phyloP scores from a whole-genome alignment of 73 alveolate genomes.

The Symbiodinium pilosum region DNA sequence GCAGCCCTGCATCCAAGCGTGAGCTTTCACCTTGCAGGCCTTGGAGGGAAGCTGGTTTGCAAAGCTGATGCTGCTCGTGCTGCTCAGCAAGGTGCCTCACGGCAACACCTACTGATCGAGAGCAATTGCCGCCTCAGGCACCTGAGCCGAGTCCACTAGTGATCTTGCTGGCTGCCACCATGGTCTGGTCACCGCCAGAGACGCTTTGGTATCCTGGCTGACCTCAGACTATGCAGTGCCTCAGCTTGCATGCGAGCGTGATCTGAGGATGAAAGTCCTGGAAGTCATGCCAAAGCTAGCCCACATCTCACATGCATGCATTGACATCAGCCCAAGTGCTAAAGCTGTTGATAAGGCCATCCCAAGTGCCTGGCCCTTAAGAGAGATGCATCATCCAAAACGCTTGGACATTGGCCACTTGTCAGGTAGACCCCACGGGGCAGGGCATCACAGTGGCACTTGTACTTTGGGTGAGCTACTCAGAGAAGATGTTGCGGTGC shows the following conservation, averaged over 20 bases:
- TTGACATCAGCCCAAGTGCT: background rate
- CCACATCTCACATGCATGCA: background rate
- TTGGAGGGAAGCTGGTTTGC: slow-evolving; percentile 88
- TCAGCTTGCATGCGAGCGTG: too few relatives aligned
- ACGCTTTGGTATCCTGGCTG: slow-evolving; percentile 25
- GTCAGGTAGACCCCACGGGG: background rate
- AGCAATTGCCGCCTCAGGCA: slow-evolving; percentile 31
- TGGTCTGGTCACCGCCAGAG: slow-evolving; percentile 64
- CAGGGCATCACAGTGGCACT: background rate
- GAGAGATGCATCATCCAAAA: too few relatives aligned
- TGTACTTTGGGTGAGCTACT: background rate
- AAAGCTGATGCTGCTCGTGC: slow-evolving; percentile 66
- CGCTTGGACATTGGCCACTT: too few relatives aligned
- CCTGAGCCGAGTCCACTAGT: slow-evolving; percentile 91
- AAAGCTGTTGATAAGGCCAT: background rate
- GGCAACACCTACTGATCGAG: too few relatives aligned
- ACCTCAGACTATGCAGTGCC: too few relatives aligned
- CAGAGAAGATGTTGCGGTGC: background rate
- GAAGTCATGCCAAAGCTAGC: background rate
- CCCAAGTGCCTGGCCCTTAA: background rate
- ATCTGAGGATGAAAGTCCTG: background rate
- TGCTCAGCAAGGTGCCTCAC: slow-evolving; percentile 64
- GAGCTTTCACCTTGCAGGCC: slow-evolving; percentile 16
- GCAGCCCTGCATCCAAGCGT: background rate
- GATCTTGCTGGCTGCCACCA: slow-evolving; percentile 38